A percentile compares a stretch with the other conserved stretches of the same genome.
These are phyloP conservation scores for Dictyostelium brefeldianum DNA, from an alignment of 78 protist genomes.

Conservation along the genomic window DNA sequence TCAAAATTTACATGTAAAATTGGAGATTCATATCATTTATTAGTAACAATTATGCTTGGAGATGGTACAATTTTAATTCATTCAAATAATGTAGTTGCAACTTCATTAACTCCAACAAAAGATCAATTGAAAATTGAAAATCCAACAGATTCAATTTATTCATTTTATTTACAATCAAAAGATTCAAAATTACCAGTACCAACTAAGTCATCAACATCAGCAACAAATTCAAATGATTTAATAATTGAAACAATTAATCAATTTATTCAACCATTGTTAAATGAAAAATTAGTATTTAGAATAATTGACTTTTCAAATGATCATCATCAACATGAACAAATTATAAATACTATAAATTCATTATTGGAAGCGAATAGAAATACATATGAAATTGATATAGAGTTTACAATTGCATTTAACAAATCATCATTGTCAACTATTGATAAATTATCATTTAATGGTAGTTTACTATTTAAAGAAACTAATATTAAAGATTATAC, in stretches of 20 bases:
- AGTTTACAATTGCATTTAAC: neutral
- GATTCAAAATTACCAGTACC: neutral
- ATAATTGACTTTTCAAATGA: neutral
- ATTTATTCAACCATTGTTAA: neutral
- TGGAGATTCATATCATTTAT: neutral
- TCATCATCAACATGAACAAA: neutral
- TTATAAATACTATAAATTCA: neutral
- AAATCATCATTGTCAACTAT: too few relatives aligned
- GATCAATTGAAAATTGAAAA: neutral
- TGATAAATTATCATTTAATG: too few relatives aligned
- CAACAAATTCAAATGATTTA: neutral
- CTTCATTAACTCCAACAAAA: neutral
- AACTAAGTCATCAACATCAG: neutral
- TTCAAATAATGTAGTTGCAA: neutral
- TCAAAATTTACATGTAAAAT: neutral
- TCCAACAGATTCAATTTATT: neutral
- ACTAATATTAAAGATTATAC: too few relatives aligned
- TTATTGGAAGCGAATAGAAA: neutral
- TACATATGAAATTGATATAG: neutral
- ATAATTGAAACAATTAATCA: neutral
- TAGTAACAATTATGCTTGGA: constrained; percentile 5
- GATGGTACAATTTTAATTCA: constrained; percentile 27
- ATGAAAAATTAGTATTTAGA: constrained; percentile 10
- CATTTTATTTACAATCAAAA: neutral
- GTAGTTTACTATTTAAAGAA: too few relatives aligned